Evolutionary conservation across 2,329 filamentous ascomycete genomes (phyloP).

Genomic region (Stenocarpella maydis): DNA sequence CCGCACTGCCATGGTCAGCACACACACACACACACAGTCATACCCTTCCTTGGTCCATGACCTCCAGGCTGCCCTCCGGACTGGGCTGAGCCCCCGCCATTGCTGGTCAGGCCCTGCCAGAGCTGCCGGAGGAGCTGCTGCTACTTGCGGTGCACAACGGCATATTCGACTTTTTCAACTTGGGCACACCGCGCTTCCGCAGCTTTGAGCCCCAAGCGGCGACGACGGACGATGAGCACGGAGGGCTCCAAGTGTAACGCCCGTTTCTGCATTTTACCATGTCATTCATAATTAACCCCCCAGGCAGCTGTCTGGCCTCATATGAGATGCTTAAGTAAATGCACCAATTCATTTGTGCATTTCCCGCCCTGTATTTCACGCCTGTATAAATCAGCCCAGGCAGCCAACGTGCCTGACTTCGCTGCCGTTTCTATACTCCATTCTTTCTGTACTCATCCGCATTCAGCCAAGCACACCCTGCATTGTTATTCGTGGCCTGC

Average conservation of each 20-base stretch:
- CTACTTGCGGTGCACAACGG: not conserved
- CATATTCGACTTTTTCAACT: constrained; percentile 25
- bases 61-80: constrained; percentile 20
- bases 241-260: constrained; percentile 3
- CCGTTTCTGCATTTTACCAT: not conserved
- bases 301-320: constrained; percentile 28
- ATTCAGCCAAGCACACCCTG: constrained; percentile 19
- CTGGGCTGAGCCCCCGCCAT: not conserved
- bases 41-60: not conserved
- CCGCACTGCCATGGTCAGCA: constrained; percentile 22
- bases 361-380: constrained; percentile 2
- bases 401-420: constrained; percentile 28
- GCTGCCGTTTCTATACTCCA: constrained; percentile 11
- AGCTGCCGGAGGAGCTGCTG: not conserved
- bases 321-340: constrained; percentile 21
- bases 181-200: not conserved
- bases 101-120: not conserved
- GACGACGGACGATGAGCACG: not conserved
- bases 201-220: not conserved
- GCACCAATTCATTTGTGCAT: not conserved
- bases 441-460: not conserved
- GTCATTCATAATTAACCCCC: constrained; percentile 5
- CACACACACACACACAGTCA: not conserved
- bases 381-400: constrained; percentile 28
- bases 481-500: constrained; percentile 7